Evolutionary conservation across 169 alveolate species (phyloP).

Genomic region (Gregarina niphandrodes): DNA sequence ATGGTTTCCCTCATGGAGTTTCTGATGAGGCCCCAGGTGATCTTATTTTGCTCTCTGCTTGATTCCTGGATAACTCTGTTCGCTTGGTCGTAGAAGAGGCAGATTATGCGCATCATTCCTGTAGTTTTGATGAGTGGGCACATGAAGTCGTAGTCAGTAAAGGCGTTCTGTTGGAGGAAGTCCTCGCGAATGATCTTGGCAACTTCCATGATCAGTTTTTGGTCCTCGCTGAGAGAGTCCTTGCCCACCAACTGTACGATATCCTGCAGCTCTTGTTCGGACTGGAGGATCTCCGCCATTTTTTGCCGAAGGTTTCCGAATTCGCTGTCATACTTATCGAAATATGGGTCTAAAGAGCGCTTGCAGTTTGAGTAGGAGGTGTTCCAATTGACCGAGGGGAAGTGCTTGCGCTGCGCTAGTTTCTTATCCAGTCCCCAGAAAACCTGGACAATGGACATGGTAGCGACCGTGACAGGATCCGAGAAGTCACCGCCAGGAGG

Average conservation of each 20-base stretch:
- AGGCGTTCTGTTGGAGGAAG: conserved; percentile 87
- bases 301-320: conserved; percentile 60
- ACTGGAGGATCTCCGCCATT: conserved; percentile 69
- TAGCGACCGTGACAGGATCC: conserved; percentile 95
- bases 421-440: conserved; percentile 98
- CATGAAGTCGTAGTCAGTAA: conserved; percentile 83
- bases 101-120: conserved; percentile 86
- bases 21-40: conserved; percentile 72
- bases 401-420: conserved; percentile 93
- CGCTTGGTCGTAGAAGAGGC: conserved; percentile 67
- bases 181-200: conserved; percentile 91
- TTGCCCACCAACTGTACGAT: conserved; percentile 92
- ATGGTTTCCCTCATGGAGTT: conserved; percentile 60
- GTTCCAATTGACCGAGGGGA: conserved; percentile 91
- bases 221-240: conserved; percentile 89
- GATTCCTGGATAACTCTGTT: conserved; percentile 53
- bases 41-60: conserved; percentile 44
- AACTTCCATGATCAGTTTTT: conserved; percentile 59
- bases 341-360: conserved; percentile 71
- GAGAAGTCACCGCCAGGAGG: conserved; percentile 98
- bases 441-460: conserved; percentile 88
- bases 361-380: conserved; percentile 83
- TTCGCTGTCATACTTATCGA: conserved; percentile 69
- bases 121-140: conserved; percentile 73
- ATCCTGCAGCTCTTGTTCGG: conserved; percentile 79